Percentiles rank a stretch among this genome's conserved stretches.
phyloP scores from a whole-genome alignment of 202 grass and related monocot species.

The Schoenoplectus tabernaemontani region DNA sequence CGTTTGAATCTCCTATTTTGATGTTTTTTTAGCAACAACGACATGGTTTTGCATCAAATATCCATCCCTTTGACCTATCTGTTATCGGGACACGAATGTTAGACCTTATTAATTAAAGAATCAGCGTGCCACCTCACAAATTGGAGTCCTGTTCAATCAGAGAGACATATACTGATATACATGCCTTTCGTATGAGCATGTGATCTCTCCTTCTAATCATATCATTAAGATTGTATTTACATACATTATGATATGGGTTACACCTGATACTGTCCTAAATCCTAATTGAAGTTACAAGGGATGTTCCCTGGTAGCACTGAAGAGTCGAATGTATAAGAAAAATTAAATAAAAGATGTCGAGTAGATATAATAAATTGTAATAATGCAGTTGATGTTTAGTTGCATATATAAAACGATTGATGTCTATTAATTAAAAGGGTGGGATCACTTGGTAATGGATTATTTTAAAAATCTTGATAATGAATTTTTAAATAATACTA shows the following conservation, averaged over 20 bases:
- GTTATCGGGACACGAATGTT: background rate
- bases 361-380: background rate
- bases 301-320: slow-evolving; percentile 2
- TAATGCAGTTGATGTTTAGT: slow-evolving; percentile 5
- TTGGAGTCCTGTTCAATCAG: background rate
- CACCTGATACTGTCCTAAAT: slow-evolving; percentile 7
- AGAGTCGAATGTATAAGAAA: slow-evolving; percentile 1
- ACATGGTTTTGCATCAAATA: slow-evolving; percentile 18
- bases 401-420: slow-evolving; percentile 3
- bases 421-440: no score
- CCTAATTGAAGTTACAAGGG: background rate
- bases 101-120: background rate
- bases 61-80: slow-evolving; percentile 14
- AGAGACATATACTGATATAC: background rate
- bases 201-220: background rate
- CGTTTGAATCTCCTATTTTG: slow-evolving; percentile 5
- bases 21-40: background rate
- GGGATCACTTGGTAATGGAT: no score
- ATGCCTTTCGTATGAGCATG: background rate
- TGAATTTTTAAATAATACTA: no score
- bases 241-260: background rate
- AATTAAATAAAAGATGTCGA: background rate
- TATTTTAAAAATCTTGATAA: no score
- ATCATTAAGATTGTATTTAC: background rate
- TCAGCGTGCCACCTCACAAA: background rate